phyloP scores from a whole-genome alignment of 75 land plant species.

The Selaginella moellendorffii region DNA sequence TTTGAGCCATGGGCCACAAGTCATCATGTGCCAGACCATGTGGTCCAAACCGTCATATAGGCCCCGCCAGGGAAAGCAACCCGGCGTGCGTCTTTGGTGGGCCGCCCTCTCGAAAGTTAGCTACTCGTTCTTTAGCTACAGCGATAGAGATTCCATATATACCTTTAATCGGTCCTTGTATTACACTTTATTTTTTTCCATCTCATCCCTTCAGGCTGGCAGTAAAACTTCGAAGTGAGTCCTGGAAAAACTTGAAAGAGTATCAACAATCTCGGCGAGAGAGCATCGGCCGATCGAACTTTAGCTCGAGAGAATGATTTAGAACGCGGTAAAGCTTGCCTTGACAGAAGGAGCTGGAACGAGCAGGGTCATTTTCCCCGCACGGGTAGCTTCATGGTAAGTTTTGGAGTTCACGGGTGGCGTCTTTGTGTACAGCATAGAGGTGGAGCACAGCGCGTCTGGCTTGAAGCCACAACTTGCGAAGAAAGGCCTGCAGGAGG shows the following conservation, averaged over 20 bases:
- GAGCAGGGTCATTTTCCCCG: not conserved
- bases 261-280: too few relatives aligned
- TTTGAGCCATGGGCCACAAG: not conserved
- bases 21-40: not conserved
- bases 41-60: not conserved
- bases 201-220: too few relatives aligned
- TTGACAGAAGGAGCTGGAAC: not conserved
- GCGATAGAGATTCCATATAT: too few relatives aligned
- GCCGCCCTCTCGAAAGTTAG: too few relatives aligned
- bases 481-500: not conserved
- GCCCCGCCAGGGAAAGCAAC: not conserved
- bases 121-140: too few relatives aligned
- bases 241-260: too few relatives aligned
- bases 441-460: not conserved
- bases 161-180: too few relatives aligned
- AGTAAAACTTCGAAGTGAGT: too few relatives aligned
- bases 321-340: not conserved
- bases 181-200: too few relatives aligned
- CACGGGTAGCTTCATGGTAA: not conserved
- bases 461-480: not conserved
- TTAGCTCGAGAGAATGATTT: too few relatives aligned
- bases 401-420: not conserved
- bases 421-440: not conserved
- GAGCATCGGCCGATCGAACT: too few relatives aligned
- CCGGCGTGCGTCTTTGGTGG: not conserved